Percentiles rank a stretch among this genome's conserved stretches.
Conservation (phyloP, 2,329 filamentous ascomycete genomes). For the Pseudogymnoascus sp. region DNA sequence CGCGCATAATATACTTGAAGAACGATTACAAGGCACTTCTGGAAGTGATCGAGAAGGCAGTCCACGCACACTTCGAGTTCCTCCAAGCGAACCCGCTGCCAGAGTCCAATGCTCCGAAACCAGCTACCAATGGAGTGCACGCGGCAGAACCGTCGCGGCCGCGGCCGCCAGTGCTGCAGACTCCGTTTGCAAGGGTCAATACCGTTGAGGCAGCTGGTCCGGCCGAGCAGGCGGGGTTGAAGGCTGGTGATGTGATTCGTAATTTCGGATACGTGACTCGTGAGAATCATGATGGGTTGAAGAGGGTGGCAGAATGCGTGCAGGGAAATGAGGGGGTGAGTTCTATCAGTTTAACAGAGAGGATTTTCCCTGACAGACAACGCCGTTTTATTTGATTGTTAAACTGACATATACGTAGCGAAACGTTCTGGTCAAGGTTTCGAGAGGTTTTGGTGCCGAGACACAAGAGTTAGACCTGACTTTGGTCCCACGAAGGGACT, state of each 20-base stretch:
- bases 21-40: slow-evolving; percentile 94
- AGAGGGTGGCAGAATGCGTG: slow-evolving; percentile 81
- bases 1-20: slow-evolving; percentile 78
- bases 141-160: slow-evolving; percentile 30
- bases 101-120: slow-evolving; percentile 20
- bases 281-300: slow-evolving; percentile 78
- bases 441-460: slow-evolving; percentile 30
- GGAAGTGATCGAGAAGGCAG: slow-evolving; percentile 69
- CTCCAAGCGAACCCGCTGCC: slow-evolving; percentile 42
- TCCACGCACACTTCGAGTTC: slow-evolving; percentile 88
- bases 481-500: slow-evolving; percentile 69
- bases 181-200: slow-evolving; percentile 84
- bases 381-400: background rate
- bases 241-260: slow-evolving; percentile 71
- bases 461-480: slow-evolving; percentile 58
- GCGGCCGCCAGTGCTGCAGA: slow-evolving; percentile 36
- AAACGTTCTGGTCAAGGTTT: slow-evolving; percentile 62
- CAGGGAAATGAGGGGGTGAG: slow-evolving; percentile 83
- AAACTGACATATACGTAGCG: slow-evolving; percentile 40
- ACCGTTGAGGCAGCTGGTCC: slow-evolving; percentile 71
- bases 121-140: slow-evolving; percentile 19
- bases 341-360: too few relatives aligned
- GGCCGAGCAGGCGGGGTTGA: slow-evolving; percentile 73
- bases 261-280: slow-evolving; percentile 79
- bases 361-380: background rate